These are phyloP conservation scores for Epichloe gansuensis DNA, from an alignment of 2,329 filamentous ascomycete genomes.

Conservation along the genomic window DNA sequence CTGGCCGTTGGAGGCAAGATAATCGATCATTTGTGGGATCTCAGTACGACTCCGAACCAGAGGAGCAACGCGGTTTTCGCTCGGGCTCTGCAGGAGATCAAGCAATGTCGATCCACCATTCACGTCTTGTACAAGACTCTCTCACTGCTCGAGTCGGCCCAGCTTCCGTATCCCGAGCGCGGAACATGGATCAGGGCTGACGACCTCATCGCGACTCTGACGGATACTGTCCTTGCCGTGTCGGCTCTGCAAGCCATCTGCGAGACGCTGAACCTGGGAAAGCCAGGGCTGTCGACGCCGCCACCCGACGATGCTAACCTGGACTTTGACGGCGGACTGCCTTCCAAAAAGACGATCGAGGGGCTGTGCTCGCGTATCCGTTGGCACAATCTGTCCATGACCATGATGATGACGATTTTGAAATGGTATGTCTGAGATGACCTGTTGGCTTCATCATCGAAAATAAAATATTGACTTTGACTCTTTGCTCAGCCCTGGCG, in stretches of 20 bases:
- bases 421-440: constrained; percentile 20
- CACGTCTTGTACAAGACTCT: constrained; percentile 25
- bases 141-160: constrained; percentile 19
- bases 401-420: constrained; percentile 27
- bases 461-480: neutral
- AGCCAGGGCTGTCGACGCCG: constrained; percentile 2
- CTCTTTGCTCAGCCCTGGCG: constrained; percentile 16
- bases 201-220: constrained; percentile 22
- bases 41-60: constrained; percentile 18
- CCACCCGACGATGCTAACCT: constrained; percentile 4
- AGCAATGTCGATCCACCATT: constrained; percentile 25
- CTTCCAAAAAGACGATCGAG: constrained; percentile 16
- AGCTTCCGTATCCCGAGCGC: constrained; percentile 23
- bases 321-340: neutral
- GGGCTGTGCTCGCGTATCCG: constrained; percentile 21
- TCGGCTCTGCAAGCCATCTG: constrained; percentile 21
- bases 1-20: constrained; percentile 22
- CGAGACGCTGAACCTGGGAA: constrained; percentile 5
- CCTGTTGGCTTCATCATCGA: too few relatives aligned
- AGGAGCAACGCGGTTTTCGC: constrained; percentile 16
- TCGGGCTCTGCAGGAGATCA: constrained; percentile 22
- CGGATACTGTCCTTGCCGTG: constrained; percentile 24
- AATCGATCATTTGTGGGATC: constrained; percentile 23
- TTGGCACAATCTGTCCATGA: constrained; percentile 27
- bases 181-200: constrained; percentile 23